Base-by-base conservation (phyloP, 2,329 filamentous ascomycete species). In the Penicillium sp. region DNA sequence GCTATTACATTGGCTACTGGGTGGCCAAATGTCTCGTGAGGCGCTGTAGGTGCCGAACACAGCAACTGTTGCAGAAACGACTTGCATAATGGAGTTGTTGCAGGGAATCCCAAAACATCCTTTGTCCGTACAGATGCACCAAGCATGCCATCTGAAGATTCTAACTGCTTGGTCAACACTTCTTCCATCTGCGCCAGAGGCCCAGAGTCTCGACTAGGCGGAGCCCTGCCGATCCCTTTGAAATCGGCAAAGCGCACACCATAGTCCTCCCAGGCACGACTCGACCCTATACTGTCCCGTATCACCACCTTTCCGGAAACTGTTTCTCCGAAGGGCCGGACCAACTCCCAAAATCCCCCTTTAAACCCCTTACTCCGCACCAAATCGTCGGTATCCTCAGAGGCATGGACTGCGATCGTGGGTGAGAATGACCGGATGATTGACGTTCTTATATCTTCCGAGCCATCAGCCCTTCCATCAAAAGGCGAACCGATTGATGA, bases 1-100 rank as follows among this genome's bases (percentile, higher is more conserved):
- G 91, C 91, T 71, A 97, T 93, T 38, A 99, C 86, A 67, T 91
- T 93, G 6, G 93, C 92, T 22, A 97, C 93, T 0, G 95, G 94
- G 71, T 99, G 94, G 5, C 89, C 85, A 73, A 97, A 96, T 0
- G 94, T 94, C 75, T 99, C 94, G 66, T 97, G 91, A 0, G 91
- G 86, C 4, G 88, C 84, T 42, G 95, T 77, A 1, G 90, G 85
- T 38, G 93, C 78, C 14, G 88, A 88, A 0, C 91, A 96, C 9
- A 99, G 77, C 37, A 99, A 73, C 48, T 92, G 86, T 30, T 91
- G 85, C 44, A 99, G 75, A 70, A 96, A 97, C 8, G 96, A 76
- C 35, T 88, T 85, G 73, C 96, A 96, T 71, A 96, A 91, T 0
- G 90, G 88, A 11, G 89, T 92, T 0, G 87, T 83, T 12, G 78